phyloP scores from a whole-genome alignment of 257 asterid genomes.

The Scutellaria galericulata region DNA sequence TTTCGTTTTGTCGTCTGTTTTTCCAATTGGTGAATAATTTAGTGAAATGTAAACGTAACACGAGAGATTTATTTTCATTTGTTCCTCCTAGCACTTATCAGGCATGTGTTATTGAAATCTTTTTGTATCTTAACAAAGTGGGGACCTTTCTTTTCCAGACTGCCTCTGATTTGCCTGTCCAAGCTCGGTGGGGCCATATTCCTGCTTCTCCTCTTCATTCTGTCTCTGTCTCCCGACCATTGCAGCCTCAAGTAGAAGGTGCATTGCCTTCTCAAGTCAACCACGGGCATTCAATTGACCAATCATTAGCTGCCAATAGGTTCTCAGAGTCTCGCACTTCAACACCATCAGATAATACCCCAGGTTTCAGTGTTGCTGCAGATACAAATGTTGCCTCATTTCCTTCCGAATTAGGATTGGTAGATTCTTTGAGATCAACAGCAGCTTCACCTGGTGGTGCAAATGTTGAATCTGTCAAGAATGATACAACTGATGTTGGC shows the following conservation, averaged over 20 bases:
- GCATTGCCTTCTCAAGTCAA: constrained; percentile 62
- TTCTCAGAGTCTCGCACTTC: constrained; percentile 62
- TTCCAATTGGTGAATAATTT: constrained; percentile 10
- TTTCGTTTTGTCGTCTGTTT: neutral
- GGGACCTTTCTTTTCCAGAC: constrained; percentile 51
- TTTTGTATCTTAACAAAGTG: neutral
- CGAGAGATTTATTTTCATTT: constrained; percentile 8
- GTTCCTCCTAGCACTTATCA: constrained; percentile 9
- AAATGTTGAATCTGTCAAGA: constrained; percentile 50
- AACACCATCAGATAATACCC: constrained; percentile 52
- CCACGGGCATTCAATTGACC: constrained; percentile 55
- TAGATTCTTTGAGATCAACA: constrained; percentile 52
- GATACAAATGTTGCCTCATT: constrained; percentile 51
- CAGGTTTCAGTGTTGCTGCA: constrained; percentile 45
- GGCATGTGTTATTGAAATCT: neutral
- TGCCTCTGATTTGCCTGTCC: constrained; percentile 71
- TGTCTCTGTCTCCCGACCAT: constrained; percentile 62
- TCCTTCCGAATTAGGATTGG: constrained; percentile 58
- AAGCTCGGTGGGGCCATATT: constrained; percentile 81
- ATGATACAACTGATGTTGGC: constrained; percentile 37
- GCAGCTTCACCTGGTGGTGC: constrained; percentile 46
- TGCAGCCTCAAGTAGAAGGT: constrained; percentile 69
- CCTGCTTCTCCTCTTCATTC: constrained; percentile 71
- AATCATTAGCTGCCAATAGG: constrained; percentile 52
- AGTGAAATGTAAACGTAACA: neutral